Percentiles rank a stretch among this genome's conserved stretches.
Conservation (phyloP, 495 filamentous ascomycete genomes). For the Cercophora samala region DNA sequence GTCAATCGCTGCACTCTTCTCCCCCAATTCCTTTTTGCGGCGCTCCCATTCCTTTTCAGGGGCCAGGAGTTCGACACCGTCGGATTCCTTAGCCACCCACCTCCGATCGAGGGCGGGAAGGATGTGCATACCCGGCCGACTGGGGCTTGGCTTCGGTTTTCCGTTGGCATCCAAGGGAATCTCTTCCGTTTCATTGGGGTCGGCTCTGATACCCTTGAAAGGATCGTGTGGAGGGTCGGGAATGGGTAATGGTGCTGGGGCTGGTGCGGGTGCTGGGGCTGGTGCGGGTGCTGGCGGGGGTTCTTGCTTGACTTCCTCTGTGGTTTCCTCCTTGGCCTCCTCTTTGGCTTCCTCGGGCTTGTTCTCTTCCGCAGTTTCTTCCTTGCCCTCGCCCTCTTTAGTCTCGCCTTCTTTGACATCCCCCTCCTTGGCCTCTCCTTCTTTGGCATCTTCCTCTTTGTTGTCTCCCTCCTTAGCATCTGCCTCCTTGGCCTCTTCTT, state of each 20-base stretch:
- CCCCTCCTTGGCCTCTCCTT: background rate
- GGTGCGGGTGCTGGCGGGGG: background rate
- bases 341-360: constrained; percentile 4
- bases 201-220: background rate
- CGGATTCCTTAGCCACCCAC: background rate
- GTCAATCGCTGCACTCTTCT: constrained; percentile 7
- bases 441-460: background rate
- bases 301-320: background rate
- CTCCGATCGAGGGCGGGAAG: constrained; percentile 4
- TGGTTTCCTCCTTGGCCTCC: background rate
- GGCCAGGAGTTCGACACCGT: background rate
- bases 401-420: background rate
- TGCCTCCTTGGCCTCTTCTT: background rate
- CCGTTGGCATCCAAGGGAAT: background rate
- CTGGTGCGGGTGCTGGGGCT: background rate
- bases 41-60: constrained; percentile 7
- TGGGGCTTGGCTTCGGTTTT: background rate
- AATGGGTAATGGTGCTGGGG: background rate
- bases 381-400: background rate
- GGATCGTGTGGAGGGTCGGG: constrained; percentile 1
- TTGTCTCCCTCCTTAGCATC: background rate
- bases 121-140: constrained; percentile 5
- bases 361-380: background rate
- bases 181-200: background rate
- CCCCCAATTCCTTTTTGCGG: constrained; percentile 2